Conservation (phyloP, 139 green algal species). For the Chlamydomonas incerta region DNA sequence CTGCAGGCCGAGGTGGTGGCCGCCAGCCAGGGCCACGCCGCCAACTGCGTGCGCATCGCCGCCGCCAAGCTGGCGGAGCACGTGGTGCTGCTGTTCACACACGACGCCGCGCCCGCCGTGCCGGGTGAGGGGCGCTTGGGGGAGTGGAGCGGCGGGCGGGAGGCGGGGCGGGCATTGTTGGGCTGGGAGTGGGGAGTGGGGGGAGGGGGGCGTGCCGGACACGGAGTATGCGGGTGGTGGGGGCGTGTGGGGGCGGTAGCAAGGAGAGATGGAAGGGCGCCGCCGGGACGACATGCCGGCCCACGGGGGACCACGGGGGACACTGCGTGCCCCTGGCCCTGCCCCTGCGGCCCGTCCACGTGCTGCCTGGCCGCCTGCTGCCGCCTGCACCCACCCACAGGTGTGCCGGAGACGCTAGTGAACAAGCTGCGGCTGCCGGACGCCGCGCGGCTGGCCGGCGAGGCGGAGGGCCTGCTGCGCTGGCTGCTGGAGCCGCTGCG, state of each 20-base stretch:
- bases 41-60: conserved; percentile 31
- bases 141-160: too few relatives aligned
- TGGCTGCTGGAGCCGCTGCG: conserved; percentile 43
- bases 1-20: background rate
- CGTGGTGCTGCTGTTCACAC: conserved; percentile 41
- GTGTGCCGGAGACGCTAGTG: conserved; percentile 28
- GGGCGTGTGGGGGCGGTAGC: too few relatives aligned
- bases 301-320: too few relatives aligned
- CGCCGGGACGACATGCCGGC: too few relatives aligned
- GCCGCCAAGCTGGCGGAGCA: conserved; percentile 47
- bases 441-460: conserved; percentile 32
- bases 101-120: conserved; percentile 31
- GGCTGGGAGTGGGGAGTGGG: too few relatives aligned
- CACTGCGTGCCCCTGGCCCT: too few relatives aligned
- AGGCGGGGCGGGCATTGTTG: too few relatives aligned
- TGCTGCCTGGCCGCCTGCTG: too few relatives aligned
- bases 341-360: too few relatives aligned
- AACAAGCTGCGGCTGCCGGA: conserved; percentile 43
- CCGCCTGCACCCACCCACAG: background rate
- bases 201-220: too few relatives aligned
- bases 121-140: conserved; percentile 46
- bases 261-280: too few relatives aligned
- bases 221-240: too few relatives aligned
- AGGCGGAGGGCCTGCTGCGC: conserved; percentile 33
- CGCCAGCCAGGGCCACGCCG: background rate